Percentiles rank a stretch among this genome's conserved stretches.
These are phyloP conservation scores for Pulveroboletus sp. DNA, from an alignment of 768 basidiomycete species.

Conservation along the genomic window DNA sequence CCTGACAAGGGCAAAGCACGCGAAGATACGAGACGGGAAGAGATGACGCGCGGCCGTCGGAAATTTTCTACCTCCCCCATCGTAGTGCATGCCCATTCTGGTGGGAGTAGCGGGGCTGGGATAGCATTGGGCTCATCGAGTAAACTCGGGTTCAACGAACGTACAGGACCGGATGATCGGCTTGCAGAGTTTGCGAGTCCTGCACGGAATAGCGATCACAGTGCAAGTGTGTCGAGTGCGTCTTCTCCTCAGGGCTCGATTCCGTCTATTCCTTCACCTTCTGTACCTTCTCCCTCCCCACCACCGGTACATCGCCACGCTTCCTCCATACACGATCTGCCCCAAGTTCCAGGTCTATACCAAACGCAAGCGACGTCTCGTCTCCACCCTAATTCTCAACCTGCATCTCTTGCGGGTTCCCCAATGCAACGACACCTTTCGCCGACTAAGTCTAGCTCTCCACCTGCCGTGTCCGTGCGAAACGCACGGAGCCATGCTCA, in stretches of 20 bases:
- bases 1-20: slow-evolving; percentile 36
- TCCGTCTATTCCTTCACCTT: slow-evolving; percentile 75
- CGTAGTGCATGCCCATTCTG: slow-evolving; percentile 1
- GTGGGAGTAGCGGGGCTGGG: not conserved
- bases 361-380: slow-evolving; percentile 6
- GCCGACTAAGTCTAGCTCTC: slow-evolving; percentile 55
- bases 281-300: slow-evolving; percentile 46
- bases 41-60: slow-evolving; percentile 42
- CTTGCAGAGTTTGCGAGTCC: slow-evolving; percentile 31
- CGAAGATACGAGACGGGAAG: slow-evolving; percentile 15
- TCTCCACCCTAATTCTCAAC: slow-evolving; percentile 14
- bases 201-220: slow-evolving; percentile 47
- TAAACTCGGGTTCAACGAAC: slow-evolving; percentile 16
- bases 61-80: slow-evolving; percentile 17
- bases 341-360: slow-evolving; percentile 1
- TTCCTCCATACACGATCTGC: slow-evolving; percentile 22
- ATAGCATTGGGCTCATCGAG: slow-evolving; percentile 30
- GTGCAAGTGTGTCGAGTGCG: slow-evolving; percentile 70
- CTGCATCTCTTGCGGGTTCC: slow-evolving; percentile 15
- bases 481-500: slow-evolving; percentile 50
- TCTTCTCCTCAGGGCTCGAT: slow-evolving; percentile 76
- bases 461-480: slow-evolving; percentile 52
- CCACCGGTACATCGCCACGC: slow-evolving; percentile 26
- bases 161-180: slow-evolving; percentile 27
- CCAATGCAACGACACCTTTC: slow-evolving; percentile 50